Evolutionary conservation across 306 rosid species (phyloP).

Genomic region (Mimosa pudica): DNA sequence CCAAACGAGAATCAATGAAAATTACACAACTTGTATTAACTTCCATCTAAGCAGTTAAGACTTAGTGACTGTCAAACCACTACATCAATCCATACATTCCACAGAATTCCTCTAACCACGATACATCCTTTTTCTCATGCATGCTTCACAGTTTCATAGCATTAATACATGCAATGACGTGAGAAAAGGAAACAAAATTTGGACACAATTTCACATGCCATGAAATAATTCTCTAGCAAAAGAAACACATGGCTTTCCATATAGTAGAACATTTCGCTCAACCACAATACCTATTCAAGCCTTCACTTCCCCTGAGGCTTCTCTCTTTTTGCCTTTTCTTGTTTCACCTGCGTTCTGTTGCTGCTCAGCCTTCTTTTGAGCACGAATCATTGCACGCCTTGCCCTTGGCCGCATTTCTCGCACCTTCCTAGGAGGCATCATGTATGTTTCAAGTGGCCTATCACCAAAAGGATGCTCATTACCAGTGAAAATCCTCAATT

Average conservation of each 20-base stretch:
- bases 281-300: constrained; percentile 42
- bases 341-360: constrained; percentile 42
- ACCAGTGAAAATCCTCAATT: constrained; percentile 78
- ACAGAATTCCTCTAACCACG: neutral
- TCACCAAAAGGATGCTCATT: constrained; percentile 84
- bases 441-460: constrained; percentile 73
- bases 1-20: neutral
- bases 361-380: constrained; percentile 78
- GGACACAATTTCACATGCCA: constrained; percentile 15
- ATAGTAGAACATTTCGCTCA: constrained; percentile 10
- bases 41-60: neutral
- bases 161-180: neutral
- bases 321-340: constrained; percentile 53
- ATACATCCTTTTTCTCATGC: neutral
- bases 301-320: constrained; percentile 46
- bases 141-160: neutral
- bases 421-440: constrained; percentile 73
- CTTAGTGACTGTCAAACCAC: neutral
- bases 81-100: neutral
- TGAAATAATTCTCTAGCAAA: constrained; percentile 14
- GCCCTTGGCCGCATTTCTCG: constrained; percentile 86
- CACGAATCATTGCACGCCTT: constrained; percentile 90
- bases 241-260: constrained; percentile 1
- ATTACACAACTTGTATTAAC: neutral
- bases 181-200: neutral